A percentile compares a stretch with the other conserved stretches of the same genome.
Conservation (phyloP, 108 stramenopile species). For the Cyclotella distinguenda region DNA sequence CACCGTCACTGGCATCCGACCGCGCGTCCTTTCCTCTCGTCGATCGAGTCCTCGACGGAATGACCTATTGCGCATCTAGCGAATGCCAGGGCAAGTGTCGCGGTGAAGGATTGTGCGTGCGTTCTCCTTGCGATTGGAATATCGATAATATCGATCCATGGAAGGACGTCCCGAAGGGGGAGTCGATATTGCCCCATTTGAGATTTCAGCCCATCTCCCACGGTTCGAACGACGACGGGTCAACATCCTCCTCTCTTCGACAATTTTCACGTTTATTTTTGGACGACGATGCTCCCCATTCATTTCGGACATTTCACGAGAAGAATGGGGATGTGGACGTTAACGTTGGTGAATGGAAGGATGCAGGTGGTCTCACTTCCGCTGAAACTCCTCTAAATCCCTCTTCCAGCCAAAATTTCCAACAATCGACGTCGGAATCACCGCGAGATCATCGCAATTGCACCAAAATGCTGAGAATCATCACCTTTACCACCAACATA, state of each 20-base stretch:
- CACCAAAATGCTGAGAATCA: conserved; percentile 14
- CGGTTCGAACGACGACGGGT: neutral
- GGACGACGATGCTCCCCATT: conserved; percentile 65
- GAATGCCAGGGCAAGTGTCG: neutral
- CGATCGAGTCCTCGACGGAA: neutral
- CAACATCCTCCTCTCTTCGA: conserved; percentile 43
- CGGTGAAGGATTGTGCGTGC: neutral
- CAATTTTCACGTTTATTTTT: conserved; percentile 62
- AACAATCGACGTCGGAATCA: neutral
- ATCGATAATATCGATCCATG: neutral
- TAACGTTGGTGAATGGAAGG: conserved; percentile 24
- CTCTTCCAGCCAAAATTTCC: neutral
- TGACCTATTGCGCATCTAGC: neutral
- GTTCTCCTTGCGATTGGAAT: neutral
- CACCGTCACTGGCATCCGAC: neutral
- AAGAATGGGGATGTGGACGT: conserved; percentile 38
- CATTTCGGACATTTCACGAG: conserved; percentile 59
- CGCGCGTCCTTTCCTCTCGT: neutral
- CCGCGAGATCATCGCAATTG: too few species aligned
- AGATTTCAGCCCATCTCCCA: conserved; percentile 34
- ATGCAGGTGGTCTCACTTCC: neutral
- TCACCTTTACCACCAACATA: conserved; percentile 28
- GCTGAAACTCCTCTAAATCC: neutral
- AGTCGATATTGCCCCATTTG: conserved; percentile 30
- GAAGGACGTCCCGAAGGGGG: neutral